Evolutionary conservation across 2,329 filamentous ascomycete genomes (phyloP).

Genomic region (Beauveria caledonica): DNA sequence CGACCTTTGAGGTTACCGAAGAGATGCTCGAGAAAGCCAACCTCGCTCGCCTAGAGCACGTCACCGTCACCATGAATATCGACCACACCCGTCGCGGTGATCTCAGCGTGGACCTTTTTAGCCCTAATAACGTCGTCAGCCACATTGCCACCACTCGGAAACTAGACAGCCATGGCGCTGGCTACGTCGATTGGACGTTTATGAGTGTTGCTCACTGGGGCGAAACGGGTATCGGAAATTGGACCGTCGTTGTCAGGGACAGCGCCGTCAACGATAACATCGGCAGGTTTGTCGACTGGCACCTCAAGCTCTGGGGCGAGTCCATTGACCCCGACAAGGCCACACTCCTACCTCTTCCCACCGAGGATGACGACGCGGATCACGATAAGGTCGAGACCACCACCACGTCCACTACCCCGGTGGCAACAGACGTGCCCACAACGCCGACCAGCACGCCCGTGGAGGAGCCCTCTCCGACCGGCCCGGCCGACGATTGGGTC

Average conservation of each 20-base stretch:
- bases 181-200: slow-evolving; percentile 95
- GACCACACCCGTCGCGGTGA: slow-evolving; percentile 82
- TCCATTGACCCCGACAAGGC: slow-evolving; percentile 68
- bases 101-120: slow-evolving; percentile 83
- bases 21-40: slow-evolving; percentile 78
- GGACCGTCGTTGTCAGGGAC: slow-evolving; percentile 88
- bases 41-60: slow-evolving; percentile 79
- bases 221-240: slow-evolving; percentile 77
- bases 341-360: slow-evolving; percentile 69
- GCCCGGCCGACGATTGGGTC: slow-evolving; percentile 62
- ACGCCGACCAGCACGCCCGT: slow-evolving; percentile 23
- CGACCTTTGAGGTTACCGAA: slow-evolving; percentile 71
- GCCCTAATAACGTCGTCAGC: slow-evolving; percentile 72
- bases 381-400: slow-evolving; percentile 59
- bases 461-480: slow-evolving; percentile 30
- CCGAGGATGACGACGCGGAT: slow-evolving; percentile 74
- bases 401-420: slow-evolving; percentile 44
- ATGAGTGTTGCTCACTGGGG: slow-evolving; percentile 99
- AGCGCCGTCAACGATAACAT: slow-evolving; percentile 65
- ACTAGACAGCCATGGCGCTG: slow-evolving; percentile 55
- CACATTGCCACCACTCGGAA: slow-evolving; percentile 71
- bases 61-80: slow-evolving; percentile 96
- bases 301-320: slow-evolving; percentile 90
- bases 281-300: slow-evolving; percentile 84
- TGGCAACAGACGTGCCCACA: slow-evolving; percentile 30